Conservation (phyloP, 306 rosid genomes). For the Geum urbanum region DNA sequence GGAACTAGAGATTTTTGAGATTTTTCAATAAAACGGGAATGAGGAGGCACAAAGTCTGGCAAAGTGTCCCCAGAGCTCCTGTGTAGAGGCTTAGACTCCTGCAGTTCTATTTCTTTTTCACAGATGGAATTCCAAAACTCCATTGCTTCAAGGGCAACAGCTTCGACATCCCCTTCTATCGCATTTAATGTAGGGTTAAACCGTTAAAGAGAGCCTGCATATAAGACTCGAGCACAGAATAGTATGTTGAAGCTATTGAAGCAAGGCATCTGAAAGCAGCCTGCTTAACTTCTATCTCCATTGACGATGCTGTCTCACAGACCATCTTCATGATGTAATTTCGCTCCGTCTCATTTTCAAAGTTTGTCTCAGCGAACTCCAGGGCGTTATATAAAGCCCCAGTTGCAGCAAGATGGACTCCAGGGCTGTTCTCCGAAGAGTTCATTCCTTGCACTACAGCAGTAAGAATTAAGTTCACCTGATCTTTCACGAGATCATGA, state of each 20-base stretch:
- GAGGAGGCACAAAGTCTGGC: constrained; percentile 4
- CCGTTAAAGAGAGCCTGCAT: constrained; percentile 30
- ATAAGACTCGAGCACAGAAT: constrained; percentile 29
- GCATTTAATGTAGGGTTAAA: constrained; percentile 35
- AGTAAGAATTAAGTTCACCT: constrained; percentile 29
- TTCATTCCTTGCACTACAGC: constrained; percentile 37
- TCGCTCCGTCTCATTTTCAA: constrained; percentile 32
- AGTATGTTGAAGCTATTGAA: constrained; percentile 32
- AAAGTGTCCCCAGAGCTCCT: constrained; percentile 17
- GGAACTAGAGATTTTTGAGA: constrained; percentile 26
- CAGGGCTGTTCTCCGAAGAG: constrained; percentile 24
- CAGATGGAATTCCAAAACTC: constrained; percentile 40
- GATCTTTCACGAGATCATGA: constrained; percentile 26
- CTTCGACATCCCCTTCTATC: constrained; percentile 28
- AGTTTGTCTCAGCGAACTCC: constrained; percentile 31
- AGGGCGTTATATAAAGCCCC: constrained; percentile 31
- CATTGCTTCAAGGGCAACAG: constrained; percentile 32
- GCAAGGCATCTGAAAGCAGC: constrained; percentile 36
- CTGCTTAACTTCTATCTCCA: constrained; percentile 33
- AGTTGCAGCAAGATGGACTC: constrained; percentile 37
- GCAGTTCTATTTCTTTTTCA: constrained; percentile 32
- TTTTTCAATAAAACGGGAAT: constrained; percentile 28
- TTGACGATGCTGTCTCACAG: constrained; percentile 30
- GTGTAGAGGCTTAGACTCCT: constrained; percentile 21
- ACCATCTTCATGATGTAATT: constrained; percentile 32